phyloP scores from a whole-genome alignment of 257 asterid species.

The Salvia splendens region DNA sequence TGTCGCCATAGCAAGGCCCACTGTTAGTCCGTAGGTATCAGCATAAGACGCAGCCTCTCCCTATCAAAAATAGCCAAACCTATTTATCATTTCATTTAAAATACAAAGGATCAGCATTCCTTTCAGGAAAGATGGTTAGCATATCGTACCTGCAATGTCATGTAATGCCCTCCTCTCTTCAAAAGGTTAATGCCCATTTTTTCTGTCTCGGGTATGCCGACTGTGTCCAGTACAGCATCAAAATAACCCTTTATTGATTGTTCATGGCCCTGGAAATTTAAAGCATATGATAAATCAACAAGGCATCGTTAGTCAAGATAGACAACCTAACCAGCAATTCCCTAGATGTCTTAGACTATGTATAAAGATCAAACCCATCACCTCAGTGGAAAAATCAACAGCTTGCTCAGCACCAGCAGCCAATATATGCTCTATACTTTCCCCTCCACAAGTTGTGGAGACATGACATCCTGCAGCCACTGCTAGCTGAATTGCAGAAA shows the following conservation, averaged over 20 bases:
- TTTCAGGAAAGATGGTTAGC: slow-evolving; percentile 5
- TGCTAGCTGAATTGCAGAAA: slow-evolving; percentile 92
- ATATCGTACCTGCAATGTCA: slow-evolving; percentile 83
- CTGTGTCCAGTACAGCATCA: slow-evolving; percentile 93
- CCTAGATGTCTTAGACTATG: slow-evolving; percentile 10
- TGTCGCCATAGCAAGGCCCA: slow-evolving; percentile 79
- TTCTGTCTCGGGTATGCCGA: slow-evolving; percentile 88
- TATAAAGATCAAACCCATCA: slow-evolving; percentile 21
- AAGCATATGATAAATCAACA: slow-evolving; percentile 12
- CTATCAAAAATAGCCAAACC: slow-evolving; percentile 44
- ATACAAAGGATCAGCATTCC: not conserved
- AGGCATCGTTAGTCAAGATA: slow-evolving; percentile 9
- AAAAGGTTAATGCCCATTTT: slow-evolving; percentile 67
- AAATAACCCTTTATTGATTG: slow-evolving; percentile 72
- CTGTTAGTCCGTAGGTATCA: slow-evolving; percentile 76
- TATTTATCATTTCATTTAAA: not conserved
- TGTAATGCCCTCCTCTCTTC: slow-evolving; percentile 94
- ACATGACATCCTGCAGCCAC: slow-evolving; percentile 93
- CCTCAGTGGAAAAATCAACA: slow-evolving; percentile 82
- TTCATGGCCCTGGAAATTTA: slow-evolving; percentile 62
- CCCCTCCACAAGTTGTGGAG: slow-evolving; percentile 80
- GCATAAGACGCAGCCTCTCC: slow-evolving; percentile 89
- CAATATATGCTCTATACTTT: slow-evolving; percentile 67
- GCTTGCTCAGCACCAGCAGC: slow-evolving; percentile 94
- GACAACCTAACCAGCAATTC: slow-evolving; percentile 6